Conservation (phyloP, 768 basidiomycete genomes). For the Wakefieldia striispora region DNA sequence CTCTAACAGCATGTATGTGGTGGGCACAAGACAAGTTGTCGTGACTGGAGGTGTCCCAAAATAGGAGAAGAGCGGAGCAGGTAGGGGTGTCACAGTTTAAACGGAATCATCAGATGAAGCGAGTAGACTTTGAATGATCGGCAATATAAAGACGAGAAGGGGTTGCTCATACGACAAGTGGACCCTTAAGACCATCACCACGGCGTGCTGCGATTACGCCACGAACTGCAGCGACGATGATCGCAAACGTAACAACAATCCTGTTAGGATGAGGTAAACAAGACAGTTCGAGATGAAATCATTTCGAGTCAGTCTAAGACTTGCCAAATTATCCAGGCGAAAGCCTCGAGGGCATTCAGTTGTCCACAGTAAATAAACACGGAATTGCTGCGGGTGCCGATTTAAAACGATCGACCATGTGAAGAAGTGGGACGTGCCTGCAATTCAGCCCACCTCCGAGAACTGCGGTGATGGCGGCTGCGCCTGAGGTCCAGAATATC, state of each 20-base stretch:
- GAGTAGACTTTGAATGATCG: slow-evolving; percentile 5
- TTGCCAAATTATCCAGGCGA: slow-evolving; percentile 75
- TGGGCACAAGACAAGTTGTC: neutral
- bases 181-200: slow-evolving; percentile 66
- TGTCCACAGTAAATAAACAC: slow-evolving; percentile 67
- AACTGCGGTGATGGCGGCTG: slow-evolving; percentile 63
- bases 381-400: slow-evolving; percentile 28
- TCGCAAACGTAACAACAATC: slow-evolving; percentile 59
- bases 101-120: neutral
- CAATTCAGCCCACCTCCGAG: slow-evolving; percentile 74
- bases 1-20: slow-evolving; percentile 8
- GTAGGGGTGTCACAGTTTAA: slow-evolving; percentile 17
- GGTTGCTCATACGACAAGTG: slow-evolving; percentile 39
- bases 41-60: slow-evolving; percentile 11
- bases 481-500: slow-evolving; percentile 76
- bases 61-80: neutral
- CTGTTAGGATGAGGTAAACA: slow-evolving; percentile 33
- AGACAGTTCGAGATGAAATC: neutral
- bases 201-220: slow-evolving; percentile 57
- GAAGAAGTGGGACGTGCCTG: slow-evolving; percentile 38
- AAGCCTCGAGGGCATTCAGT: slow-evolving; percentile 70
- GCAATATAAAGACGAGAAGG: neutral
- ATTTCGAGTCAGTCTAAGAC: slow-evolving; percentile 16
- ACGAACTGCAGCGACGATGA: slow-evolving; percentile 58
- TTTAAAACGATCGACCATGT: neutral